Conservation (phyloP, 345 rosid species). For the Hypericum androsaemum region DNA sequence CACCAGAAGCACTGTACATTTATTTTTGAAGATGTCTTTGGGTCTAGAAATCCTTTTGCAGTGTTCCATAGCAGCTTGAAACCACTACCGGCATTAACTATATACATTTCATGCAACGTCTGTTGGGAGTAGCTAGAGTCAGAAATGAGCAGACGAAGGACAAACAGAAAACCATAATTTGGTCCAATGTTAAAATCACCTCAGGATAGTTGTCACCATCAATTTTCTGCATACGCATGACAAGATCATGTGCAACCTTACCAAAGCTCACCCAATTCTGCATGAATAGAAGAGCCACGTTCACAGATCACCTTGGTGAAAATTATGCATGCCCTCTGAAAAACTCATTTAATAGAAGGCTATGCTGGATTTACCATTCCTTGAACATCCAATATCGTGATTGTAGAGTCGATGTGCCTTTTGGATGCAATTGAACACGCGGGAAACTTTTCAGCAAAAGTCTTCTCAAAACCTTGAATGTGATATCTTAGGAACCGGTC, state of each 20-base stretch:
- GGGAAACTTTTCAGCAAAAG: slow-evolving; percentile 80
- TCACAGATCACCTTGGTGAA: neutral
- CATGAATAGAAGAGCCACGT: slow-evolving; percentile 14
- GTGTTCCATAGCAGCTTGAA: slow-evolving; percentile 88
- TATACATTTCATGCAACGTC: slow-evolving; percentile 91
- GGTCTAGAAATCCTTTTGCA: slow-evolving; percentile 80
- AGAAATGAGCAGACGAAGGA: slow-evolving; percentile 10
- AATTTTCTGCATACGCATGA: slow-evolving; percentile 88
- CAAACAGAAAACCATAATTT: slow-evolving; percentile 1
- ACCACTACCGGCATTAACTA: slow-evolving; percentile 80
- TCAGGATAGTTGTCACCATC: slow-evolving; percentile 99
- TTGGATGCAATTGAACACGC: slow-evolving; percentile 81
- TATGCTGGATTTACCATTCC: slow-evolving; percentile 51
- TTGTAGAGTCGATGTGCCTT: slow-evolving; percentile 65
- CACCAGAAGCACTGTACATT: slow-evolving; percentile 34
- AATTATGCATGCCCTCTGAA: neutral
- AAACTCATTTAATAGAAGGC: slow-evolving; percentile 9
- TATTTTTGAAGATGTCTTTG: slow-evolving; percentile 81
- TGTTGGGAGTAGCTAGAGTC: slow-evolving; percentile 20
- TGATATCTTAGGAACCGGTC: slow-evolving; percentile 88
- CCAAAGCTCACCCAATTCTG: slow-evolving; percentile 92
- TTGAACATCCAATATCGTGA: slow-evolving; percentile 75
- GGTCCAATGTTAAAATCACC: slow-evolving; percentile 33
- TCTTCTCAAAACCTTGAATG: slow-evolving; percentile 82
- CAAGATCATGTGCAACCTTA: slow-evolving; percentile 82